These are phyloP conservation scores for Moesziomyces aphidis DNA, from an alignment of 1,284 basidiomycete species.

Conservation along the genomic window DNA sequence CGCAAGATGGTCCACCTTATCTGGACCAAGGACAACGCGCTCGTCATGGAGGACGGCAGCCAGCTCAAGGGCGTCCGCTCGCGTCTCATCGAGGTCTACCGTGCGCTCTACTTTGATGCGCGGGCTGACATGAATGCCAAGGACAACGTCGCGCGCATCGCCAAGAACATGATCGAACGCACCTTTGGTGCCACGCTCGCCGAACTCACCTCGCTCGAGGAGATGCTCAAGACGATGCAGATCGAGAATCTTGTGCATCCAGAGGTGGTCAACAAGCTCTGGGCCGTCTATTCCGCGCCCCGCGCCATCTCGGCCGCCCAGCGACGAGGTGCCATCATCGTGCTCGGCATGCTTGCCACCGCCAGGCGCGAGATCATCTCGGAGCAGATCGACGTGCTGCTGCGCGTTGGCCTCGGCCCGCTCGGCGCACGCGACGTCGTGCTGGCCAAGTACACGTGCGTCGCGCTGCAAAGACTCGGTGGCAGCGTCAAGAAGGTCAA, in stretches of 20 bases:
- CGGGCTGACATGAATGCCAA: slow-evolving; percentile 75
- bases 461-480: slow-evolving; percentile 89
- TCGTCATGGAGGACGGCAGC: slow-evolving; percentile 81
- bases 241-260: slow-evolving; percentile 79
- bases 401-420: slow-evolving; percentile 88
- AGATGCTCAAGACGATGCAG: slow-evolving; percentile 96
- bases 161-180: slow-evolving; percentile 89
- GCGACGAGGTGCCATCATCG: slow-evolving; percentile 90
- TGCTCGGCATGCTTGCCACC: slow-evolving; percentile 93
- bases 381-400: slow-evolving; percentile 84
- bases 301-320: slow-evolving; percentile 76
- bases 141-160: slow-evolving; percentile 89
- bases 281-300: slow-evolving; percentile 83
- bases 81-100: slow-evolving; percentile 89
- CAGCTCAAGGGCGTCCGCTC: slow-evolving; percentile 89
- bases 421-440: slow-evolving; percentile 81
- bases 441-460: slow-evolving; percentile 91
- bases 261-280: slow-evolving; percentile 89
- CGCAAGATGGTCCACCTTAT: slow-evolving; percentile 97
- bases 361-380: slow-evolving; percentile 86
- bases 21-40: slow-evolving; percentile 93
- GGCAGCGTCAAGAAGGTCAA: slow-evolving; percentile 98
- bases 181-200: slow-evolving; percentile 80
- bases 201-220: slow-evolving; percentile 94
- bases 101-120: slow-evolving; percentile 82